Percentiles rank a stretch among this genome's conserved stretches.
phyloP scores from a whole-genome alignment of 257 asterid genomes.

The Solanum medicagineum region DNA sequence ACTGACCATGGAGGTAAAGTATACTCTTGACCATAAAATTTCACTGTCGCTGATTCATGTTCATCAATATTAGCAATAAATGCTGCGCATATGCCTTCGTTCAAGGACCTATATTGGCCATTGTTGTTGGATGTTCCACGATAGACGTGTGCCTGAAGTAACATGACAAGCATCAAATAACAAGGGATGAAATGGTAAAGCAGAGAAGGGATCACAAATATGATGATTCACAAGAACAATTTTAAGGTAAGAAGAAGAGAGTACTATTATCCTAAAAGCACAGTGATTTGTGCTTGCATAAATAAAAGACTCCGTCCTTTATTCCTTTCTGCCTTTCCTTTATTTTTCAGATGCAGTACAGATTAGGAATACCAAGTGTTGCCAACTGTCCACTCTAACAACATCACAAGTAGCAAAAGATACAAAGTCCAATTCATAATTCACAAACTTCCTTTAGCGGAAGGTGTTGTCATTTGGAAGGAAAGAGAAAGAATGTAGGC shows the following conservation, averaged over 20 bases:
- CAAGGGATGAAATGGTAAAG: neutral
- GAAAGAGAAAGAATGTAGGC: neutral
- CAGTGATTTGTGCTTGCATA: neutral
- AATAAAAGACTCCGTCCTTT: neutral
- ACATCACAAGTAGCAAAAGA: neutral
- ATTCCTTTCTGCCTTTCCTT: neutral
- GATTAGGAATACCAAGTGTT: neutral
- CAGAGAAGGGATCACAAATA: neutral
- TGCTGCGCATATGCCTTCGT: conserved; percentile 55
- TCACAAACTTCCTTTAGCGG: neutral
- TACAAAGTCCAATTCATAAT: neutral
- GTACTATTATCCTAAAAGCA: neutral
- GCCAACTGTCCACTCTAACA: neutral
- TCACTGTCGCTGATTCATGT: conserved; percentile 46
- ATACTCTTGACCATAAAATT: conserved; percentile 43
- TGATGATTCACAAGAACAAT: neutral
- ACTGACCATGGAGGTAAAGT: conserved; percentile 92
- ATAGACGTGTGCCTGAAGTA: conserved; percentile 65
- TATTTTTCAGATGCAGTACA: neutral
- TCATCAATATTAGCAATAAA: conserved; percentile 92
- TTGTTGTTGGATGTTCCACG: conserved; percentile 12
- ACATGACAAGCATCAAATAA: conserved; percentile 3
- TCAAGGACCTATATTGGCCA: conserved; percentile 1
- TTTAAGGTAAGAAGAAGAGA: neutral
- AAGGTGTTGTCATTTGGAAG: neutral